Conservation (phyloP, 1,284 basidiomycete species). For the Pseudozyma flocculosa region DNA sequence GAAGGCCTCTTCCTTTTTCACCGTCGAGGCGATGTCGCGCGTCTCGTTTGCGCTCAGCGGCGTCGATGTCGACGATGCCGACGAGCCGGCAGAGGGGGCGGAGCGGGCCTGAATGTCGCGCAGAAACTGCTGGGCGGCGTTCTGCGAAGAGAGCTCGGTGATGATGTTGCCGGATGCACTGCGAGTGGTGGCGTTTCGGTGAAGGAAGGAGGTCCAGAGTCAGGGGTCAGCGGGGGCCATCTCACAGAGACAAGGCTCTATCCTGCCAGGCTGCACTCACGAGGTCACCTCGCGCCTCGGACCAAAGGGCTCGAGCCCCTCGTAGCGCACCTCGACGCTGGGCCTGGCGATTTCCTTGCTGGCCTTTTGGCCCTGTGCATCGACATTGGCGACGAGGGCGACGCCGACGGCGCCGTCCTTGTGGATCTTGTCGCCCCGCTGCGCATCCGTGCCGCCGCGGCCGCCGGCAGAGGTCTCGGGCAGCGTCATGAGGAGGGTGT, state of each 20-base stretch:
- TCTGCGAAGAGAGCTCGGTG: constrained; percentile 66
- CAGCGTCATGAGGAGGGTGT: constrained; percentile 69
- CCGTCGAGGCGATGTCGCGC: constrained; percentile 26
- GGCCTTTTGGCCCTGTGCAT: constrained; percentile 2
- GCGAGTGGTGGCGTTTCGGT: constrained; percentile 1
- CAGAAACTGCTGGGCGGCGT: constrained; percentile 73
- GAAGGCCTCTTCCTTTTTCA: constrained; percentile 70
- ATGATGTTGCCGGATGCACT: constrained; percentile 80
- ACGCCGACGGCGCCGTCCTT: constrained; percentile 72
- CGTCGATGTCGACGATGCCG: too few relatives aligned
- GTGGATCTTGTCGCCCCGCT: constrained; percentile 62
- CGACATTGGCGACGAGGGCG: constrained; percentile 61
- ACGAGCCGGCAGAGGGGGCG: too few relatives aligned
- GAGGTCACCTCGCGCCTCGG: constrained; percentile 65
- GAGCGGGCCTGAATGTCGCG: constrained; percentile 62
- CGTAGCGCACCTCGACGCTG: constrained; percentile 61
- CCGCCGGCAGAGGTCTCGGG: too few relatives aligned
- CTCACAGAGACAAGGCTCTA: too few relatives aligned
- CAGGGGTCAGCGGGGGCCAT: too few relatives aligned
- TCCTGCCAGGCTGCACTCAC: constrained; percentile 58
- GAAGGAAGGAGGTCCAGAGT: too few relatives aligned
- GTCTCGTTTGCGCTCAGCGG: constrained; percentile 12
- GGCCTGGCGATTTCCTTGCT: constrained; percentile 35
- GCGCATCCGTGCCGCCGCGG: background rate
- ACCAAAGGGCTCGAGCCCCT: constrained; percentile 65